phyloP scores from a whole-genome alignment of 805 yeast species.

The Cyberlindnera bimundalis region DNA sequence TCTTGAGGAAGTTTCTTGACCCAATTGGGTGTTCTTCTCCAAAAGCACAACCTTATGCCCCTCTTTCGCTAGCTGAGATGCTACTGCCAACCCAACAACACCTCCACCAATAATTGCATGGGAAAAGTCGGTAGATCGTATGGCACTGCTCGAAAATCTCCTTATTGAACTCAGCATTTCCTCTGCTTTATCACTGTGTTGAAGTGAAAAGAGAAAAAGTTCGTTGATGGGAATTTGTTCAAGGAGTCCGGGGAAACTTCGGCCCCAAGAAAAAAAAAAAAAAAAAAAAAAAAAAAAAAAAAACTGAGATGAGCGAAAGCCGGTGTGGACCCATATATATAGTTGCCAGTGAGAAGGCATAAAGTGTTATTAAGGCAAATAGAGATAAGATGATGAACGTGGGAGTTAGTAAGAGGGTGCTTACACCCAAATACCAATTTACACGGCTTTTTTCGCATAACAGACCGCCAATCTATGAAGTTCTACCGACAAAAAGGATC shows the following conservation, averaged over 20 bases:
- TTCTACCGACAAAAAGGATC: constrained; percentile 57
- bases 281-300: constrained; percentile 3
- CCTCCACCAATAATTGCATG: constrained; percentile 84
- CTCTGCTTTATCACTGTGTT: too few species aligned
- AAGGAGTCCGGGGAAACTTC: constrained; percentile 2
- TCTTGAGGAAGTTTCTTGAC: constrained; percentile 82
- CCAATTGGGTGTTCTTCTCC: constrained; percentile 64
- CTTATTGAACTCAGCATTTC: constrained; percentile 2
- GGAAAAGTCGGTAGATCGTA: constrained; percentile 45
- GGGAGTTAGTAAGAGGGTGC: too few species aligned
- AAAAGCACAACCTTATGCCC: constrained; percentile 54
- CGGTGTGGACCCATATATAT: too few species aligned
- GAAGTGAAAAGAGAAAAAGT: neutral
- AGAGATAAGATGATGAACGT: too few species aligned
- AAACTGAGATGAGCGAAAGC: too few species aligned
- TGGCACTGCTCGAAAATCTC: constrained; percentile 16
- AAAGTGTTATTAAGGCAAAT: too few species aligned
- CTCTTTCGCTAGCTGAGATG: constrained; percentile 55
- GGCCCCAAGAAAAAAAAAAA: too few species aligned
- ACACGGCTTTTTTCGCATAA: constrained; percentile 16
- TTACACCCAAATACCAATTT: too few species aligned
- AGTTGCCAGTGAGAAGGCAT: too few species aligned
- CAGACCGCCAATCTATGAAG: constrained; percentile 39
- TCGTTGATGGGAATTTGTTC: too few species aligned
- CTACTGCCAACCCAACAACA: constrained; percentile 78